These are phyloP conservation scores for Backusella circina DNA, from an alignment of 192 early-diverging fungal genomes.

Conservation along the genomic window DNA sequence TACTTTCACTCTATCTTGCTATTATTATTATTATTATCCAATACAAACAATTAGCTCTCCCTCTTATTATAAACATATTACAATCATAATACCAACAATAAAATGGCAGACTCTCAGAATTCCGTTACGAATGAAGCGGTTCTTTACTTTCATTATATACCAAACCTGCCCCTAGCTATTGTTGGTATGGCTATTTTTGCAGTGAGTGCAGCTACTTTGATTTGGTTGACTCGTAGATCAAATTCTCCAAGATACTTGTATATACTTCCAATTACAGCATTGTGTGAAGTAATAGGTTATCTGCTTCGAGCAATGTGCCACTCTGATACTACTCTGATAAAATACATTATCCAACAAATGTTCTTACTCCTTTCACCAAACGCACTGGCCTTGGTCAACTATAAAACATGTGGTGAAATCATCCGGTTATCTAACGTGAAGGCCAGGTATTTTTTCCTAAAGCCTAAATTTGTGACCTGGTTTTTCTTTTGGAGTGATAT, in stretches of 20 bases:
- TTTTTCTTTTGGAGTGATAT: slow-evolving; percentile 7
- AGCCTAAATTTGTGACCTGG: not conserved
- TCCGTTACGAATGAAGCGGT: not conserved
- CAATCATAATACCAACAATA: not conserved
- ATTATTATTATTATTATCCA: not conserved
- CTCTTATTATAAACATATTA: not conserved
- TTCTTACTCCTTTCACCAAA: not conserved
- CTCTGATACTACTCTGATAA: not conserved
- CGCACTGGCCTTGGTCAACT: not conserved
- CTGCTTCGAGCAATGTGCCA: not conserved
- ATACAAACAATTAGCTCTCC: not conserved
- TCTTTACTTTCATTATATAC: not conserved
- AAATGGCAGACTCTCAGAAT: not conserved
- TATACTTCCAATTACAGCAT: not conserved
- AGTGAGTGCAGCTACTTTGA: not conserved
- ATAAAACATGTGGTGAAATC: slow-evolving; percentile 1
- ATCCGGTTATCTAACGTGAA: not conserved
- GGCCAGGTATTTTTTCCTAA: not conserved
- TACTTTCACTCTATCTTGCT: not conserved
- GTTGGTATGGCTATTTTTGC: not conserved
- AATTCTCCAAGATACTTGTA: not conserved
- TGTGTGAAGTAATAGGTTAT: not conserved
- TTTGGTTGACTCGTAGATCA: not conserved
- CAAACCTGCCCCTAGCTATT: not conserved
- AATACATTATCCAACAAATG: not conserved